Evolutionary conservation across 495 filamentous ascomycete genomes (phyloP).

Genomic region (Staphylotrichum longicolle): DNA sequence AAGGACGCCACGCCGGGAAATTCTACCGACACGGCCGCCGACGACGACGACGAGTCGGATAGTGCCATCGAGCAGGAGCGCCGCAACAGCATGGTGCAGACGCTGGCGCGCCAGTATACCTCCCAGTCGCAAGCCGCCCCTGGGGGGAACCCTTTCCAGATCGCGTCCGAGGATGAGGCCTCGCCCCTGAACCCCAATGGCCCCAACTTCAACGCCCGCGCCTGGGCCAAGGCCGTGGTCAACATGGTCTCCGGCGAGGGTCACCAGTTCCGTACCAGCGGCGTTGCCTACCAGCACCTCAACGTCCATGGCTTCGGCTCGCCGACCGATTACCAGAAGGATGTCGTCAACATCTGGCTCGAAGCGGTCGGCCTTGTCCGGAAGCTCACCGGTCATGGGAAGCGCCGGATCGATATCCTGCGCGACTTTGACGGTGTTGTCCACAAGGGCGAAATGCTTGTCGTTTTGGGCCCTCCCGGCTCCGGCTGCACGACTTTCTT

Average conservation of each 20-base stretch:
- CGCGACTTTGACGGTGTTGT: slow-evolving; percentile 78
- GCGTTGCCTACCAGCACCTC: slow-evolving; percentile 60
- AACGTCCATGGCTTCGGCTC: slow-evolving; percentile 75
- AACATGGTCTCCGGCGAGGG: slow-evolving; percentile 46
- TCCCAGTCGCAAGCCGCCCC: slow-evolving; percentile 39
- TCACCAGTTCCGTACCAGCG: slow-evolving; percentile 47
- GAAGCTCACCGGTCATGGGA: slow-evolving; percentile 47
- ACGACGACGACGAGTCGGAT: slow-evolving; percentile 42
- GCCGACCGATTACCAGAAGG: slow-evolving; percentile 79
- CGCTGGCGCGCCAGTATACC: slow-evolving; percentile 46
- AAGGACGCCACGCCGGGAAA: slow-evolving; percentile 26
- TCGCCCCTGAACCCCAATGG: slow-evolving; percentile 54
- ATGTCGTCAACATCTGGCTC: slow-evolving; percentile 63
- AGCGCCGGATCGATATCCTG: slow-evolving; percentile 72
- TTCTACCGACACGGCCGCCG: slow-evolving; percentile 32
- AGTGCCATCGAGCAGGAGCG: slow-evolving; percentile 38
- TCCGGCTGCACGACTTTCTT: slow-evolving; percentile 76
- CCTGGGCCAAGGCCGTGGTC: slow-evolving; percentile 57
- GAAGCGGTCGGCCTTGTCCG: slow-evolving; percentile 48
- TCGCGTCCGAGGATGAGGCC: slow-evolving; percentile 34
- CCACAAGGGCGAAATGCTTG: slow-evolving; percentile 72
- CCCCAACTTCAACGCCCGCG: slow-evolving; percentile 50
- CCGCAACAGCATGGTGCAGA: slow-evolving; percentile 44
- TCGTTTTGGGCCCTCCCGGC: slow-evolving; percentile 76
- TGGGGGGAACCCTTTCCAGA: slow-evolving; percentile 39